A percentile compares a stretch with the other conserved stretches of the same genome.
These are phyloP conservation scores for Furcasterigmium sp. DNA, from an alignment of 2,329 filamentous ascomycete genomes.

Conservation along the genomic window DNA sequence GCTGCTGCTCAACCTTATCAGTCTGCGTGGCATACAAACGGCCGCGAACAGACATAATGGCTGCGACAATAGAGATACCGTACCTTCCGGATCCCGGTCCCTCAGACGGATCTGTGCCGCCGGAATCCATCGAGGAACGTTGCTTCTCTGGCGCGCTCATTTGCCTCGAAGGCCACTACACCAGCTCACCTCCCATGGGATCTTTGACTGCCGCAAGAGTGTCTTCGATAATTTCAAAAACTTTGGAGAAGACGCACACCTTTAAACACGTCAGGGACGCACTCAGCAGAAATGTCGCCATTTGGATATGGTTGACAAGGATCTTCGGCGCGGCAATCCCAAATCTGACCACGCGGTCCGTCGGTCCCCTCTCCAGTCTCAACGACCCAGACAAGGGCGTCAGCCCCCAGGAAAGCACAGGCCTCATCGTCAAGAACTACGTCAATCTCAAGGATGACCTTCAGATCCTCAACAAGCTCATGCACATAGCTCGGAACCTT, in stretches of 20 bases:
- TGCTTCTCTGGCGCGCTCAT: conserved; percentile 56
- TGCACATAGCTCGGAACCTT: conserved; percentile 62
- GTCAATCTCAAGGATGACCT: conserved; percentile 56
- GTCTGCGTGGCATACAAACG: no score
- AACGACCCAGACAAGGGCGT: conserved; percentile 51
- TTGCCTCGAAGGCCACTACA: conserved; percentile 58
- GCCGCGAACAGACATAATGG: no score
- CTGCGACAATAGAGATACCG: conserved; percentile 7
- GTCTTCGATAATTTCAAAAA: conserved; percentile 52
- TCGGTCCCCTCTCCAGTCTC: conserved; percentile 48
- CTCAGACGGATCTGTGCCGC: conserved; percentile 18
- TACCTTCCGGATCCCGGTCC: conserved; percentile 9
- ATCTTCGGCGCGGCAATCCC: conserved; percentile 59
- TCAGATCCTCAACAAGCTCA: conserved; percentile 59
- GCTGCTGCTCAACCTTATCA: no score
- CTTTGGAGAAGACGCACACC: conserved; percentile 59
- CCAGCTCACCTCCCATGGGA: conserved; percentile 51
- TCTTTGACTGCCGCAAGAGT: conserved; percentile 49
- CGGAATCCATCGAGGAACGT: conserved; percentile 57
- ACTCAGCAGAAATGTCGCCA: conserved; percentile 56
- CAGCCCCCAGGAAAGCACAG: conserved; percentile 57
- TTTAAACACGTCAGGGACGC: conserved; percentile 55
- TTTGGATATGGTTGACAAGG: conserved; percentile 60
- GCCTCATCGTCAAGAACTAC: conserved; percentile 59
- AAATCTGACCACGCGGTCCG: conserved; percentile 53